Base-by-base conservation (phyloP, 148 eudicot species). In the Dysphania ambrosioides region DNA sequence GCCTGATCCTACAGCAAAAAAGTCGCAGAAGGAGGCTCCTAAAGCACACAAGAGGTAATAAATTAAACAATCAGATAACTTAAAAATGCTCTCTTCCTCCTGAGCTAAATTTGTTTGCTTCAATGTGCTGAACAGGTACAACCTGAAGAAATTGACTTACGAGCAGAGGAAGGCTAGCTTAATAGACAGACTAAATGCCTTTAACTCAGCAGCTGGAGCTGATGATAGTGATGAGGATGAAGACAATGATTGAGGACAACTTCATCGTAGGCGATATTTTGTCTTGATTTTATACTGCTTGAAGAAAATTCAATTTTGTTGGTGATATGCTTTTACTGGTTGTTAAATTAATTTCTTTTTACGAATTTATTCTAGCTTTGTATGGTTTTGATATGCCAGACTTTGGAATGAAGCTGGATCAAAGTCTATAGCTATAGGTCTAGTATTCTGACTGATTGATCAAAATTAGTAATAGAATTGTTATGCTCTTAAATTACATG, bases 151-250 rank as follows among this genome's bases (percentile, higher is more conserved):
- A 83, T 79, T 90, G 41, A 88, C 88, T 10, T 88, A 85, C 23
- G 91, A 90, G 42, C 86, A 88, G 75, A 88, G 95, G 88, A 90
- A 82, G 78, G 82, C 82, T 27, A 86, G 76, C 66, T 81, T 90
- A 80, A 78, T 86, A 2, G 83, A 85, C 80, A 81, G 91, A 83
- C 67, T 90, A 63, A 90, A 88, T 76, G 87, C 89, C 27, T 85
- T 90, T 41, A 88, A 90, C 80, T 81, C 89, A 19, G 87, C 90
- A 34, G 86, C 85, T 68, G 85, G 75, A 56, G 86, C 34, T 36
- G 86, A 75, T 0, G 85, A 86, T 0, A 80, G 80, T 11, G 85
- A 79, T 0, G 83, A 82, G 12, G 85, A 79, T 2, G 87, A 85
- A n/a, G 88, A 85, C 27, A 86, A 87, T 63, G 82, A 76, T 31